Percentiles rank a stretch among this genome's conserved stretches.
These are phyloP conservation scores for Pleurotus giganteus DNA, from an alignment of 768 basidiomycete genomes.

Conservation along the genomic window DNA sequence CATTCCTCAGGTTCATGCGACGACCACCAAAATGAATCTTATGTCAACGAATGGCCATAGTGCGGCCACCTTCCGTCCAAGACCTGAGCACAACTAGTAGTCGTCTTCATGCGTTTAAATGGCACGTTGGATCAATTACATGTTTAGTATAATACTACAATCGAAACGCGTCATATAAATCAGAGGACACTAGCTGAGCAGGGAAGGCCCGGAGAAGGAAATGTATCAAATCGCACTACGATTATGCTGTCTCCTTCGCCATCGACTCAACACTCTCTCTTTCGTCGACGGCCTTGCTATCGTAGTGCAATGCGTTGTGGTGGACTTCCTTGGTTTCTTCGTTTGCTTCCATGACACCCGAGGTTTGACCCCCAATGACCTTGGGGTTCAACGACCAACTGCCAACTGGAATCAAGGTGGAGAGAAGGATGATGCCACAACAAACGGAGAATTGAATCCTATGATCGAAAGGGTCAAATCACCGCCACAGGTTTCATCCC, in stretches of 20 bases:
- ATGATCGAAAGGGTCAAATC: background rate
- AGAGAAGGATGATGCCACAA: conserved; percentile 23
- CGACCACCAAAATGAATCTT: too few species aligned
- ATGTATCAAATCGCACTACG: too few species aligned
- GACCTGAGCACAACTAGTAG: too few species aligned
- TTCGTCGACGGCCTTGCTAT: background rate
- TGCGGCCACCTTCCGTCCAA: too few species aligned
- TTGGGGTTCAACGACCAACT: conserved; percentile 32
- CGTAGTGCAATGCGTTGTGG: background rate
- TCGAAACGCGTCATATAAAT: too few species aligned
- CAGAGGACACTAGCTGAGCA: too few species aligned
- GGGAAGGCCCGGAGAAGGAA: too few species aligned
- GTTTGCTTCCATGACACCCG: background rate
- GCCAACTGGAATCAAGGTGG: conserved; percentile 28
- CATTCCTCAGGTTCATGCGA: too few species aligned
- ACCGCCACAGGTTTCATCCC: background rate
- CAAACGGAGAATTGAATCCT: conserved; percentile 29
- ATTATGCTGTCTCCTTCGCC: background rate
- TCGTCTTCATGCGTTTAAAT: too few species aligned
- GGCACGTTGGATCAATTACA: too few species aligned
- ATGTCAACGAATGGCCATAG: too few species aligned
- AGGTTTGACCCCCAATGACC: conserved; percentile 15
- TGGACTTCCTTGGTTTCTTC: background rate
- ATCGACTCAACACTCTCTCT: background rate
- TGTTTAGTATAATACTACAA: too few species aligned